Evolutionary conservation across 2,329 filamentous ascomycete genomes (phyloP), one percentile per base, ranked within the genome.

Genomic region (Fusarium multiceps): DNA sequence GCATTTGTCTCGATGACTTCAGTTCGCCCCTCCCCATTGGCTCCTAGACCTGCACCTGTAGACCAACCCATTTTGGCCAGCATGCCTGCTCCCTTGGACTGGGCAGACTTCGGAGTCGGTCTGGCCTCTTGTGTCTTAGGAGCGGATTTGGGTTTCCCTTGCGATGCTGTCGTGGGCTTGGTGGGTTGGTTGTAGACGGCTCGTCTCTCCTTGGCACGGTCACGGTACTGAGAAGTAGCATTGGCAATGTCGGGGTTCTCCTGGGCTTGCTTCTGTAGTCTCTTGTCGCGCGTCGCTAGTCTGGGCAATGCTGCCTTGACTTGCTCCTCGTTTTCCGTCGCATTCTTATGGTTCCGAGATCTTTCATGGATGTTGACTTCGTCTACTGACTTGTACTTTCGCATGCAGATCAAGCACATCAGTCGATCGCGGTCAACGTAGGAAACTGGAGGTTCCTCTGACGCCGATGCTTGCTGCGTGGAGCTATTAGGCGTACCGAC

Each of bases 51-150:
- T 59, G 86, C 83, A 11, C 91, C 90, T 2, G 85, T 82, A 23
- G 82, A 88, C 90, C 90, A 93, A 27, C 91, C 91, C 88, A 92
- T 91, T 82, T 92, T 93, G 41, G 89, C 88, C 41, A 93, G 82
- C 75, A 93, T 84, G 5, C 88, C 87, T 0, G 89, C 89, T 14
- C 90, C 90, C 77, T 90, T 92, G 37, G 88, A 89, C 63, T 83
- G 80, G 51, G 77, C 76, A 9, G 83, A 79, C 32, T 75, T 76
- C 13, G 63, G 47, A 4, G 73, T 56, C 14, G 63, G 63, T 9
- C 71, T 62, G 4, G 46, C 53, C 16, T 72, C 72, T 7, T 76
- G 74, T 25, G 56, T 32, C 53, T 73, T 72, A 11, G 68, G 27
- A 16, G 63, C 47, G 5, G 67, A 28, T 14, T 78, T 78, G 6